Evolutionary conservation across 1,139 yeast species (phyloP), one percentile per base, ranked within the genome.

Genomic region (Yamadazyma atlantica): DNA sequence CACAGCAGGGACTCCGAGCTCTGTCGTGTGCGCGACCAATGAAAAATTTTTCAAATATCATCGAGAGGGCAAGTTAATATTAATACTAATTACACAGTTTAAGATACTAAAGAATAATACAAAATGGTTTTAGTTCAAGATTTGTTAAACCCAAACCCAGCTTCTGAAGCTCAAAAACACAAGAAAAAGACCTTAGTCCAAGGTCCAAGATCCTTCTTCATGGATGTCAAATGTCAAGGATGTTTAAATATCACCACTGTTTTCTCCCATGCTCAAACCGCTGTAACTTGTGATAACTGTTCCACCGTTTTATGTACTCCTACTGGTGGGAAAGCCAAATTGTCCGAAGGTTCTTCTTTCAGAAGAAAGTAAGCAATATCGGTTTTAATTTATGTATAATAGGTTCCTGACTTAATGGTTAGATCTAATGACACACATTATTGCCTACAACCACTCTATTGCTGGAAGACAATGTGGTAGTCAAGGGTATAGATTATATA

Each of bases 201-300:
- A 74, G 72, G 85, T 54, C 98, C 98, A 75, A 88, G 97, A 82
- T 90, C 97, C 50, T 92, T 80, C 84, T 92, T 92, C 87, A 89
- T 92, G 96, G 98, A 92, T 67, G 97, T 92, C 61, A 90, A 90
- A 77, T 92, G 97, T 78, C 97, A 95, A 74, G 97, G 98, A 62
- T 92, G 98, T 78, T 82, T 92, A 71, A 86, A 85, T 83, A 92
- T 92, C 79, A 90, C 98, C 74, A 92, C 97, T 57, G 97, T 92
- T 59, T 92, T 92, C 85, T 90, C 97, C 57, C 98, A 92, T 77
- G 97, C 98, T 53, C 98, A 92, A 80, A 92, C 97, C 59, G 97
- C 97, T 61, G 98, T 92, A 68, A 86, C 97, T 67, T 92, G 98
- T 80, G 97, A 94, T 66, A 83, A 95, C 53, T 92, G 98, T 77